Evolutionary conservation across 345 rosid species (phyloP).

Genomic region (Physaria fendleri): DNA sequence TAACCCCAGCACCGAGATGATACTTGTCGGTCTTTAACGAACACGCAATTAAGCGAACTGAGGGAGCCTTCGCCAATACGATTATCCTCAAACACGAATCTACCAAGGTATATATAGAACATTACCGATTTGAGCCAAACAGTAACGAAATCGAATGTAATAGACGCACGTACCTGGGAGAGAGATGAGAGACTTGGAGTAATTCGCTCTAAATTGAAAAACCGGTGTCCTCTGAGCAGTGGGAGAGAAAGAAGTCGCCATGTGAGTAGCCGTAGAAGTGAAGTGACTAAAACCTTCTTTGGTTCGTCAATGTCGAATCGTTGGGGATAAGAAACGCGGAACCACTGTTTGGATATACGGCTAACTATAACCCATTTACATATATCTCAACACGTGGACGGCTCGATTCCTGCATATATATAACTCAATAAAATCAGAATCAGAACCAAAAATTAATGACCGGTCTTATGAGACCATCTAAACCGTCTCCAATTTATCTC

Average conservation of each 20-base stretch:
- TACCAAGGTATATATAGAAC: slow-evolving; percentile 3
- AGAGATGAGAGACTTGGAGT: slow-evolving; percentile 36
- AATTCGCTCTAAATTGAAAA: slow-evolving; percentile 34
- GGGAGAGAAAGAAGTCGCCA: slow-evolving; percentile 56
- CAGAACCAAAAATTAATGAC: too few relatives aligned
- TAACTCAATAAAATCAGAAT: too few relatives aligned
- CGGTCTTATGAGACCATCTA: too few relatives aligned
- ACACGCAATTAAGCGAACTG: slow-evolving; percentile 10
- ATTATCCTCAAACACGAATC: slow-evolving; percentile 33
- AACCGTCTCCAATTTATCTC: too few relatives aligned
- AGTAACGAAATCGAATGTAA: not conserved
- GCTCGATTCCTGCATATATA: too few relatives aligned
- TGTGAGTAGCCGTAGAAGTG: slow-evolving; percentile 24
- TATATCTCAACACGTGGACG: too few relatives aligned
- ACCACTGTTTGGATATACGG: not conserved
- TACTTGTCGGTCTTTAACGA: slow-evolving; percentile 34
- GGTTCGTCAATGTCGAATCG: not conserved
- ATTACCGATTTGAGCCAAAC: not conserved
- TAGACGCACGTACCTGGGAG: slow-evolving; percentile 34
- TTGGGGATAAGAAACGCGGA: slow-evolving; percentile 16
- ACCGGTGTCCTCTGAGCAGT: slow-evolving; percentile 28
- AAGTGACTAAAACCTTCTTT: not conserved
- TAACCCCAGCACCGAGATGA: slow-evolving; percentile 15
- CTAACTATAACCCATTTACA: not conserved
- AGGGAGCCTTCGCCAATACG: slow-evolving; percentile 17